Percentiles rank a stretch among this genome's conserved stretches.
Conservation (phyloP, 768 basidiomycete species). For the Psilocybe cyanescens region DNA sequence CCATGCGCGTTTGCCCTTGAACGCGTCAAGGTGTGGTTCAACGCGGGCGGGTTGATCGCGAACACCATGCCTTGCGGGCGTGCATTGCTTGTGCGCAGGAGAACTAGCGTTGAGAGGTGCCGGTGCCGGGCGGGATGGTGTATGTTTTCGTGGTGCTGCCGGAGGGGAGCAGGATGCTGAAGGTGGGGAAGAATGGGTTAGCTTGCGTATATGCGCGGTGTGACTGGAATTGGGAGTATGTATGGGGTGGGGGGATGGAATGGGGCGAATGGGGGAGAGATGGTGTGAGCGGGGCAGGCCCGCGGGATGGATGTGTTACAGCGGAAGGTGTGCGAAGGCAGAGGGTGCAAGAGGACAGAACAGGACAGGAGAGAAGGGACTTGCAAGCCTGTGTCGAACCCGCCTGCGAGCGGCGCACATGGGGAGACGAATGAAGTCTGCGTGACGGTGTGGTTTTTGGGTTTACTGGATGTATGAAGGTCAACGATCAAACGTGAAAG, state of each 20-base stretch:
- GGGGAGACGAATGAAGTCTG: neutral
- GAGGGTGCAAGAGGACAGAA: no score
- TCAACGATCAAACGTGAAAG: no score
- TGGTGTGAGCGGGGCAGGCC: no score
- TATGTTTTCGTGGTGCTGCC: neutral
- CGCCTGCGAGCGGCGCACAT: neutral
- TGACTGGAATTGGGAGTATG: no score
- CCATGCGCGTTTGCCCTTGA: neutral
- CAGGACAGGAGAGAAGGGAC: neutral
- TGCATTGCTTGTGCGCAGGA: neutral
- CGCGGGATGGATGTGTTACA: no score
- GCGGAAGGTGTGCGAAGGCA: no score
- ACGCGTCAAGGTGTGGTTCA: neutral
- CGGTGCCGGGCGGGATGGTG: neutral
- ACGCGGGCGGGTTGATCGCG: neutral
- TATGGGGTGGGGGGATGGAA: no score
- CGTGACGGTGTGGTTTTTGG: conserved; percentile 1
- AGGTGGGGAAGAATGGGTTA: no score
- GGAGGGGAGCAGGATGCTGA: no score
- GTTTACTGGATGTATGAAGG: neutral
- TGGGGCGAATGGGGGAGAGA: no score
- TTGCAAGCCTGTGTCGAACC: conserved; percentile 1
- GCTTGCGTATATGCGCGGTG: no score
- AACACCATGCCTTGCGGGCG: conserved; percentile 3
- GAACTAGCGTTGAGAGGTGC: neutral